These are phyloP conservation scores for Fusarium sp. DNA, from an alignment of 2,329 filamentous ascomycete species.

Conservation along the genomic window DNA sequence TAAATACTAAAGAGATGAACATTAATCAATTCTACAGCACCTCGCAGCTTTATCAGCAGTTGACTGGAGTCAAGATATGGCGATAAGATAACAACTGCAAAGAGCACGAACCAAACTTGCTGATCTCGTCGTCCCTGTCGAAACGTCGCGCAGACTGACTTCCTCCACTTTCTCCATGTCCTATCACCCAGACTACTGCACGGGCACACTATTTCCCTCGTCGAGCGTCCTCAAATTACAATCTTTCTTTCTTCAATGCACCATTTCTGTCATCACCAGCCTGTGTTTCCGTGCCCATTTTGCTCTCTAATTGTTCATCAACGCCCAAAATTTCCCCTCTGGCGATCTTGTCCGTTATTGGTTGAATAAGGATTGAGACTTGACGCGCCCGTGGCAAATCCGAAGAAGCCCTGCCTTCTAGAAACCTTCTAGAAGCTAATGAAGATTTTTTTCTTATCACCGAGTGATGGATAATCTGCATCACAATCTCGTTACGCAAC, in stretches of 20 bases:
- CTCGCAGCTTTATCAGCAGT: too few relatives aligned
- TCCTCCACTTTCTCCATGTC: not conserved
- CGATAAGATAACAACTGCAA: not conserved
- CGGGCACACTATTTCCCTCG: not conserved
- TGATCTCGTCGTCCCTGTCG: not conserved
- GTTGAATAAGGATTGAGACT: not conserved
- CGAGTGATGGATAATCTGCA: constrained; percentile 19
- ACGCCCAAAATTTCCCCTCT: not conserved
- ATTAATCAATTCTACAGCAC: not conserved
- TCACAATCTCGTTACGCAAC: not conserved
- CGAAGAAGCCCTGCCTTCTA: constrained; percentile 17
- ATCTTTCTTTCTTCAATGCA: not conserved
- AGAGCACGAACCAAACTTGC: not conserved
- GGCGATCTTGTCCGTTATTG: not conserved
- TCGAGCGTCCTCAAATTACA: not conserved
- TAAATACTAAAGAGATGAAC: not conserved
- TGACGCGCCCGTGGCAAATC: constrained; percentile 4
- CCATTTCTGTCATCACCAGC: not conserved
- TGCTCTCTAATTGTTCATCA: not conserved
- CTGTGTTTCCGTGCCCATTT: not conserved
- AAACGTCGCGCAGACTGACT: not conserved
- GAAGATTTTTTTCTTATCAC: not conserved
- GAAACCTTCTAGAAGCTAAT: constrained; percentile 28
- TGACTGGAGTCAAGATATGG: not conserved
- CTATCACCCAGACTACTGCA: not conserved